Evolutionary conservation across 1,284 basidiomycete species (phyloP).

Genomic region (Ceratobasidium sp.): DNA sequence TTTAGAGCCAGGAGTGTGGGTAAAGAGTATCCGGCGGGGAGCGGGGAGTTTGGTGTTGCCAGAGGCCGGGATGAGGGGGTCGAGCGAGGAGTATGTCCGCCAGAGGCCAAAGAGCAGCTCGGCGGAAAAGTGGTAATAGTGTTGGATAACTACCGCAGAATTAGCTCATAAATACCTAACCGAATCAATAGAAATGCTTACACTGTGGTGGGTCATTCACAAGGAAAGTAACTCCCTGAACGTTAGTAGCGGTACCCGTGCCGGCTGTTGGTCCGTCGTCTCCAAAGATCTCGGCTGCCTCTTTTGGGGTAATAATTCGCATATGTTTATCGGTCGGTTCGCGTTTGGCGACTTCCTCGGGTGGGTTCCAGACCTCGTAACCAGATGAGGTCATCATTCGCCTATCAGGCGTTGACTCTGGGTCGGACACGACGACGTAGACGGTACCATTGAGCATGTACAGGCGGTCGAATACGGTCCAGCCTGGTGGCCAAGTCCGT

Average conservation of each 20-base stretch:
- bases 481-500: constrained; percentile 44
- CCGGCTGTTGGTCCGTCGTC: constrained; percentile 52
- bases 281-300: constrained; percentile 77
- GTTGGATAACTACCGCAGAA: constrained; percentile 68
- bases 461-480: constrained; percentile 50
- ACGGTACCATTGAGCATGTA: constrained; percentile 51
- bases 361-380: constrained; percentile 60
- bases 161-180: constrained; percentile 33
- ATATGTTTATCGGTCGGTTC: constrained; percentile 82
- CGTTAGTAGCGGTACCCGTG: constrained; percentile 64
- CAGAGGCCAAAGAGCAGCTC: constrained; percentile 91
- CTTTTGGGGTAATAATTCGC: constrained; percentile 75
- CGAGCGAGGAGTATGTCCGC: constrained; percentile 86
- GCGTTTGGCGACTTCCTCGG: constrained; percentile 57
- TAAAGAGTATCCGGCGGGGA: constrained; percentile 79
- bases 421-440: constrained; percentile 55
- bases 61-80: constrained; percentile 71
- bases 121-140: constrained; percentile 88
- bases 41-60: constrained; percentile 79
- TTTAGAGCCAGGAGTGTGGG: constrained; percentile 75
- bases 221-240: constrained; percentile 79
- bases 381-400: constrained; percentile 61
- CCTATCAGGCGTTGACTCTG: constrained; percentile 58
- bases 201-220: constrained; percentile 88
- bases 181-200: constrained; percentile 58